Percentiles rank a stretch among this genome's conserved stretches.
Conservation (phyloP, 2,329 filamentous ascomycete genomes). For the Fusarium sp. region DNA sequence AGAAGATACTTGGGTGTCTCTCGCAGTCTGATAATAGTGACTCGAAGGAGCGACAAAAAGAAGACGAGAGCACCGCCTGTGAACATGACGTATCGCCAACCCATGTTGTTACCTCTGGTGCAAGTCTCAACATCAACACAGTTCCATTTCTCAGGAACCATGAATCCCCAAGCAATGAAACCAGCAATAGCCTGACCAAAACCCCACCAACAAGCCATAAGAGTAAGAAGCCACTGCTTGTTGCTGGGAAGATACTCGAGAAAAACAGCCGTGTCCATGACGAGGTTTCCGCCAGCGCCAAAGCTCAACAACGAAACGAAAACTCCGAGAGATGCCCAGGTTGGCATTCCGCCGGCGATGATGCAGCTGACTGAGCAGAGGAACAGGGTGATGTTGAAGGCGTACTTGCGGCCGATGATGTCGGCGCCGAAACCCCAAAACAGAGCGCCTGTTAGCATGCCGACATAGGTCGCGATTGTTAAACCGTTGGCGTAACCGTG, state of each 20-base stretch:
- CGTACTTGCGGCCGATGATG: slow-evolving; percentile 15
- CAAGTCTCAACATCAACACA: not conserved
- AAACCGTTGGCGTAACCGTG: slow-evolving; percentile 5
- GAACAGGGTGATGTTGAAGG: slow-evolving; percentile 22
- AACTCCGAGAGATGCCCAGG: not conserved
- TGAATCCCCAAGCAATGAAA: slow-evolving; percentile 15
- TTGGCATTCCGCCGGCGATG: not conserved
- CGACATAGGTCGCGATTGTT: slow-evolving; percentile 12
- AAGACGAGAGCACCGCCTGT: slow-evolving; percentile 18
- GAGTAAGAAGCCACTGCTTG: slow-evolving; percentile 22
- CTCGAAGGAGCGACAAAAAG: slow-evolving; percentile 7
- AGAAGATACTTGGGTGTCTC: slow-evolving; percentile 25
- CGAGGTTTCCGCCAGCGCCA: slow-evolving; percentile 12
- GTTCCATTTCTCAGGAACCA: slow-evolving; percentile 3
- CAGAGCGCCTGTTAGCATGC: slow-evolving; percentile 4
- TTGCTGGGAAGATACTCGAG: slow-evolving; percentile 5
- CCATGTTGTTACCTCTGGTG: not conserved
- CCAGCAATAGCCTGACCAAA: slow-evolving; percentile 11
- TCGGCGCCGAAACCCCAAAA: slow-evolving; percentile 31
- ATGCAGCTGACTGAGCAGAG: slow-evolving; percentile 4
- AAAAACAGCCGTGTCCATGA: slow-evolving; percentile 22
- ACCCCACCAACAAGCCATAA: slow-evolving; percentile 26
- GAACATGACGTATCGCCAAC: slow-evolving; percentile 28
- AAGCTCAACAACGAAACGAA: slow-evolving; percentile 7
- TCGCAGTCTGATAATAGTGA: not conserved